Percentiles rank a stretch among this genome's conserved stretches.
Evolutionary conservation across 1,284 basidiomycete species (phyloP).

Genomic region (Cutaneotrichosporon cavernicola): DNA sequence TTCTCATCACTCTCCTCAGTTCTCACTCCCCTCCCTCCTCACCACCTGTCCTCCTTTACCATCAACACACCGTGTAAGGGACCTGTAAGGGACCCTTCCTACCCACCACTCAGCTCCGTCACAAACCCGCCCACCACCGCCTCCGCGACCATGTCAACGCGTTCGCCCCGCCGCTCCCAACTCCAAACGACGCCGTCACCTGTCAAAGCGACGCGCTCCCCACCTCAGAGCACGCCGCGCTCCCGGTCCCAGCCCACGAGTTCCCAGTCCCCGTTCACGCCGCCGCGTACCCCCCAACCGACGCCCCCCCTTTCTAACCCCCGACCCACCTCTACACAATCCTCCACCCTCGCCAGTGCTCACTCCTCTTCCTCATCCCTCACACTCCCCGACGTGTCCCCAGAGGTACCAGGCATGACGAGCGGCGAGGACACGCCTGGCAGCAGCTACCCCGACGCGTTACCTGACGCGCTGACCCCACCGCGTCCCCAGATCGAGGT

Average conservation of each 20-base stretch:
- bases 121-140: neutral
- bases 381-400: conserved; percentile 4
- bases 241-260: neutral
- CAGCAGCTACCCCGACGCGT: conserved; percentile 10
- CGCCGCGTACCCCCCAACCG: neutral
- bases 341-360: neutral
- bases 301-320: neutral
- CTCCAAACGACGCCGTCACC: too few relatives aligned
- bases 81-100: too few relatives aligned
- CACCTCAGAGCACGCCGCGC: too few relatives aligned
- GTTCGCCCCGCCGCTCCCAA: too few relatives aligned
- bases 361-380: conserved; percentile 1
- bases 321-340: too few relatives aligned
- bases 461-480: neutral
- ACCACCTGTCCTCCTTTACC: neutral
- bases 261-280: neutral
- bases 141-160: too few relatives aligned
- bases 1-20: too few relatives aligned
- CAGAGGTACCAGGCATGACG: conserved; percentile 8
- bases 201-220: too few relatives aligned
- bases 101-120: too few relatives aligned
- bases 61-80: too few relatives aligned
- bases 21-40: neutral
- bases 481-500: conserved; percentile 1
- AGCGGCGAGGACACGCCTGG: conserved; percentile 17